phyloP scores from a whole-genome alignment of 2,329 filamentous ascomycete species.

The Epichloe baconii region DNA sequence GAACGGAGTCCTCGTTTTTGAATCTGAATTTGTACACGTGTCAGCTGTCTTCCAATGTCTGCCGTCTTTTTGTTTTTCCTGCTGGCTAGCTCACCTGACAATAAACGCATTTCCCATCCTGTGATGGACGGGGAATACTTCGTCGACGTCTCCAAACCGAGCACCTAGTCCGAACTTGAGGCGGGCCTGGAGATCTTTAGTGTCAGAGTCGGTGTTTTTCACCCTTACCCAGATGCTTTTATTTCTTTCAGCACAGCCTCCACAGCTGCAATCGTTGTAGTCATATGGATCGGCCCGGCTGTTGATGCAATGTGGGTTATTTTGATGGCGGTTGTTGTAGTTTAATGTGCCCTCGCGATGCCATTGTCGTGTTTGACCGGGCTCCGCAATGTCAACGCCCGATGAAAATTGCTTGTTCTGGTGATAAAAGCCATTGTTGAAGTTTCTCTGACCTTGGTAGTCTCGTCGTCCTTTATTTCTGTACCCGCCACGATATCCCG shows the following conservation, averaged over 20 bases:
- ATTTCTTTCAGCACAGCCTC: constrained; percentile 17
- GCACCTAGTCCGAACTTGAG: constrained; percentile 17
- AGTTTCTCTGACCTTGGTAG: neutral
- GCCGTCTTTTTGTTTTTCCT: neutral
- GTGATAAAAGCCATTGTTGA: neutral
- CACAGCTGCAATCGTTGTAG: constrained; percentile 19
- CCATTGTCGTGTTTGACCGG: neutral
- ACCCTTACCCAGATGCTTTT: constrained; percentile 18
- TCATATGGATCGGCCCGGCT: constrained; percentile 5
- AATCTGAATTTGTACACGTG: constrained; percentile 12
- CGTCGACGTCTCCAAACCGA: constrained; percentile 19
- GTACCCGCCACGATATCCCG: neutral
- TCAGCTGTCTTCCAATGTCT: neutral
- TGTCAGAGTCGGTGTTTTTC: constrained; percentile 3
- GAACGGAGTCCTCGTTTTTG: constrained; percentile 13
- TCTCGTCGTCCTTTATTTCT: neutral
- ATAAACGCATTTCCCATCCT: constrained; percentile 12
- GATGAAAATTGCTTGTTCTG: neutral
- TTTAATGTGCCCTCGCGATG: neutral
- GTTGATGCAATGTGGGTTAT: constrained; percentile 10
- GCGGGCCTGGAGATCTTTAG: constrained; percentile 14
- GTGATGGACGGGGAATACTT: constrained; percentile 9
- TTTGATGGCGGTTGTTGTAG: neutral
- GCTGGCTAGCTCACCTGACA: constrained; percentile 14
- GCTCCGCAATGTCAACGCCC: neutral